Evolutionary conservation across 148 eudicot species (phyloP), one percentile per base, ranked within the genome.

Genomic region (Rhododendron henanense): DNA sequence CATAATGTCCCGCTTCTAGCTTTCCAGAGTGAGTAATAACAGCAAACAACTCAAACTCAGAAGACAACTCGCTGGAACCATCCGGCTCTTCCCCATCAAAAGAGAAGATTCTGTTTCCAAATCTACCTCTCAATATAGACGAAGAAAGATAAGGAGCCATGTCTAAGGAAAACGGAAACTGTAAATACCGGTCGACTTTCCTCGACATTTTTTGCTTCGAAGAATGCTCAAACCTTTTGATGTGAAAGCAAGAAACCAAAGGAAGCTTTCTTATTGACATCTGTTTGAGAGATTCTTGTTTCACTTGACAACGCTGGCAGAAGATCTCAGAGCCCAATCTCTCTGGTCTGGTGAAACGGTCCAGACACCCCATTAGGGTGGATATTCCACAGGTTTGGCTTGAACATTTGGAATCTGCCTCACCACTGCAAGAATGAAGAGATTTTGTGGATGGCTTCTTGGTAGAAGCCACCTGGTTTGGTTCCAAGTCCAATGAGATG

Each of bases 241-340:
- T 93, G 86, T 94, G 96, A 85, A 94, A 94, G 90, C 98, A 94
- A 81, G 92, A 92, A 53, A 94, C 98, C 87, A 94, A 83, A 3
- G 98, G 98, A 53, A 94, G 98, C 86, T 92, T 93, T 84, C 94
- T 84, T 80, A 94, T 91, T 4, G 98, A 94, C 98, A 94, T 93
- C 85, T 94, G 96, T 81, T 94, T 94, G 78, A 93, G 93, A 85
- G 98, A 93, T 84, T 94, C 98, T 59, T 94, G 98, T 78, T 93
- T 90, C 79, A 92, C 91, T 82, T 92, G 91, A 73, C 98, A 94
- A 74, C 92, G 92, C 86, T 93, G 96, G 89, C 98, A 94, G 90
- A 91, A 93, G 88, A 93, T 89, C 89, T 94, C 96, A 25, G 95
- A 85, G 7, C 96, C 98, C 16, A 94, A 91, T 85, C 91, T 92